These are phyloP conservation scores for Amborella trichopoda DNA, from an alignment of 164 flowering plant genomes.

Conservation along the genomic window DNA sequence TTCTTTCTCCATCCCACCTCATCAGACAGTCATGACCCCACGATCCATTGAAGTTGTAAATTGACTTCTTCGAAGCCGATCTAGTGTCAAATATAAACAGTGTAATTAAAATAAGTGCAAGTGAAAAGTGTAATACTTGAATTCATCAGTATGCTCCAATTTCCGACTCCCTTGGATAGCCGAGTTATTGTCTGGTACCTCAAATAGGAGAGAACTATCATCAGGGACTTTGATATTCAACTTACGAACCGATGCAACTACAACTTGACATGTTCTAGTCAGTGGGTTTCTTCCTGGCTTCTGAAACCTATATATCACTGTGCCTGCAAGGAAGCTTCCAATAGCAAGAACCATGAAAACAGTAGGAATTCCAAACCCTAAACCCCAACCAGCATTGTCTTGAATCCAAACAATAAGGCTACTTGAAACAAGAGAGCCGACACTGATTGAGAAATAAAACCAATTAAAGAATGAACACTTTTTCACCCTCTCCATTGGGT, in stretches of 20 bases:
- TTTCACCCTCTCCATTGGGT: slow-evolving; percentile 52
- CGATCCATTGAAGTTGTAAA: too few species aligned
- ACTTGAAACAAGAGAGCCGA: slow-evolving; percentile 77
- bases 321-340: slow-evolving; percentile 61
- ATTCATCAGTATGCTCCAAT: slow-evolving; percentile 61
- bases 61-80: too few species aligned
- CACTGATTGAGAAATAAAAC: slow-evolving; percentile 79
- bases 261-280: slow-evolving; percentile 76
- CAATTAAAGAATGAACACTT: slow-evolving; percentile 88
- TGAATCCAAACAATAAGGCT: slow-evolving; percentile 72
- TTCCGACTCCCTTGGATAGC: slow-evolving; percentile 78
- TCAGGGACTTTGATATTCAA: slow-evolving; percentile 42
- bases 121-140: slow-evolving; percentile 58
- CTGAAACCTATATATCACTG: slow-evolving; percentile 73
- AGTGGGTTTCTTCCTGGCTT: slow-evolving; percentile 87
- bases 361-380: slow-evolving; percentile 89
- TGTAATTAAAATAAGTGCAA: too few species aligned
- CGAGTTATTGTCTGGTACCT: slow-evolving; percentile 49
- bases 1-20: slow-evolving; percentile 7
- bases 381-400: slow-evolving; percentile 86
- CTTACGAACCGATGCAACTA: slow-evolving; percentile 61
- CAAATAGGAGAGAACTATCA: slow-evolving; percentile 60
- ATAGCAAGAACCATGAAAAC: slow-evolving; percentile 71
- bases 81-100: too few species aligned
- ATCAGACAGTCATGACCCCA: too few species aligned